phyloP scores from a whole-genome alignment of 2,329 filamentous ascomycete genomes.

The Claviceps pazoutovae region DNA sequence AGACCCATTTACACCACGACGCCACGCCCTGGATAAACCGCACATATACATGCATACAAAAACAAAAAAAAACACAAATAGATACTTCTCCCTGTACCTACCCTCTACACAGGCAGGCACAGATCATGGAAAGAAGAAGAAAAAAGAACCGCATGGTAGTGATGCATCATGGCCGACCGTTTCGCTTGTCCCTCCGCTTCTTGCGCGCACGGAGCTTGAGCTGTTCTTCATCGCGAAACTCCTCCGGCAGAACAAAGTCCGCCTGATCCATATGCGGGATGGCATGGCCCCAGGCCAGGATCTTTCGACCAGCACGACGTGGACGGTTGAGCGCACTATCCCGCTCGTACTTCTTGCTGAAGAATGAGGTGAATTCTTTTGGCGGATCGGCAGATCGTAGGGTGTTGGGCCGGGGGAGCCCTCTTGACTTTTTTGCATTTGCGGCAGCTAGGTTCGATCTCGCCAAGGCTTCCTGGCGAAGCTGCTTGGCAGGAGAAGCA shows the following conservation, averaged over 20 bases:
- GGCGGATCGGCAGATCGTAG: constrained; percentile 24
- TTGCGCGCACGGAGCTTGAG: constrained; percentile 47
- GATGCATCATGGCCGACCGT: constrained; percentile 25
- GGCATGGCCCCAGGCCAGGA: constrained; percentile 68
- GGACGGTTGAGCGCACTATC: constrained; percentile 63
- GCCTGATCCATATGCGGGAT: constrained; percentile 57
- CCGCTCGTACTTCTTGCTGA: constrained; percentile 63
- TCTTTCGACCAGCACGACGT: constrained; percentile 53
- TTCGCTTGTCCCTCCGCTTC: constrained; percentile 45
- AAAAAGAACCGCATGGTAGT: neutral
- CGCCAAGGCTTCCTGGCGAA: constrained; percentile 55
- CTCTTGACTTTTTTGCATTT: constrained; percentile 18
- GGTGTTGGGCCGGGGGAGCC: constrained; percentile 13
- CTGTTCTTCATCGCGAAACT: constrained; percentile 42
- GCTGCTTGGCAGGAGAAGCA: constrained; percentile 46
- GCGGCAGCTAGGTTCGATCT: constrained; percentile 31
- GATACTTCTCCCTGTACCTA: neutral
- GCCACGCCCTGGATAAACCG: neutral
- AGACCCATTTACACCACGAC: constrained; percentile 1
- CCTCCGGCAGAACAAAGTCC: constrained; percentile 64
- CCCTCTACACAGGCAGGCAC: neutral
- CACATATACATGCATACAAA: neutral
- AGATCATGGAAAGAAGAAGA: neutral
- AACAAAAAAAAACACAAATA: neutral
- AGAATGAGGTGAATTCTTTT: constrained; percentile 76